A percentile compares a stretch with the other conserved stretches of the same genome.
Conservation (phyloP, 768 basidiomycete genomes). For the Megacollybia marginata region DNA sequence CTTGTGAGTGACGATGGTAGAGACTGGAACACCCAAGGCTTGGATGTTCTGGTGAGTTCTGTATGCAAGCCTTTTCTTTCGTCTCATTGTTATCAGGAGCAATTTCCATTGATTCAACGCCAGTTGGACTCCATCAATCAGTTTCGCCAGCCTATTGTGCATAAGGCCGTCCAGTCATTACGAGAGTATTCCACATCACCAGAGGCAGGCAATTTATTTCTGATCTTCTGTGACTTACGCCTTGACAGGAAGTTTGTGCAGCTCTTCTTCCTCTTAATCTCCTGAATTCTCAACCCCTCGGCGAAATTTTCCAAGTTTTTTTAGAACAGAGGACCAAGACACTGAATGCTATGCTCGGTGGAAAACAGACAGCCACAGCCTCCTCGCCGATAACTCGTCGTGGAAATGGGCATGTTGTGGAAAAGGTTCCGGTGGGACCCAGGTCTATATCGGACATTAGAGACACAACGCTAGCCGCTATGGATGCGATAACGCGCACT, state of each 20-base stretch:
- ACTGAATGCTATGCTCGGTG: constrained; percentile 38
- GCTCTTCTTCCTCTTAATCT: constrained; percentile 79
- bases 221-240: constrained; percentile 2
- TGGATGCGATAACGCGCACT: constrained; percentile 55
- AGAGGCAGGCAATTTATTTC: constrained; percentile 32
- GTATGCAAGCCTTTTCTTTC: background rate
- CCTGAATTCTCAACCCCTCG: constrained; percentile 78
- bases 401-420: constrained; percentile 27
- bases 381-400: constrained; percentile 9
- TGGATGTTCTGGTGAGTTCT: constrained; percentile 52
- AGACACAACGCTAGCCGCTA: constrained; percentile 39
- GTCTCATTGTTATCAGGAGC: constrained; percentile 40
- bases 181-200: constrained; percentile 48
- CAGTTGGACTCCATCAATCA: constrained; percentile 91
- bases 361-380: constrained; percentile 13
- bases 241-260: constrained; percentile 59
- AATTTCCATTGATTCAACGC: constrained; percentile 82
- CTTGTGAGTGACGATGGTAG: constrained; percentile 57
- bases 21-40: constrained; percentile 54
- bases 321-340: constrained; percentile 65
- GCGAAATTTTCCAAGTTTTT: constrained; percentile 63
- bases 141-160: constrained; percentile 83
- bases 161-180: constrained; percentile 79
- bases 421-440: constrained; percentile 4
- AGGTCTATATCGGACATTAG: constrained; percentile 41